These are phyloP conservation scores for Talaromyces pinophilus DNA, from an alignment of 2,329 filamentous ascomycete species.

Conservation along the genomic window DNA sequence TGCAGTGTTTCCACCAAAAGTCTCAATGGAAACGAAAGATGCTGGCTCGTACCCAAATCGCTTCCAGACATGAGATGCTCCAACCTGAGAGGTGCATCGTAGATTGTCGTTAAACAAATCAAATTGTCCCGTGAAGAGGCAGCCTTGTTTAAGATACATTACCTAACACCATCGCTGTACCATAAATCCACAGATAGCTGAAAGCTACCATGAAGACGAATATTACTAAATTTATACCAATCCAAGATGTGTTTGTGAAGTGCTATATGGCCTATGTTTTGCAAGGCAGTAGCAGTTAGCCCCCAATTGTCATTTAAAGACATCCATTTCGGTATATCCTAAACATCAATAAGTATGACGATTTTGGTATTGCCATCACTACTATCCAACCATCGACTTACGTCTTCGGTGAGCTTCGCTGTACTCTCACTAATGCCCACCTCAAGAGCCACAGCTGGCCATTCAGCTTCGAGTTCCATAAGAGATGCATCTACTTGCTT, in stretches of 20 bases:
- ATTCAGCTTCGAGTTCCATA: not conserved
- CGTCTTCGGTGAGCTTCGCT: not conserved
- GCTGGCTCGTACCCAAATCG: not conserved
- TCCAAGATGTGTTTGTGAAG: not conserved
- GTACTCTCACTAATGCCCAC: not conserved
- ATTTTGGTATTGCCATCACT: not conserved
- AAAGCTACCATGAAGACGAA: not conserved
- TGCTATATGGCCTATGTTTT: not conserved
- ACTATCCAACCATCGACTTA: not conserved
- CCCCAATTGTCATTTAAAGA: not conserved
- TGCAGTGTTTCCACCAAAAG: conserved; percentile 17
- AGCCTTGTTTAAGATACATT: not conserved
- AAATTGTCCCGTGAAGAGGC: not conserved
- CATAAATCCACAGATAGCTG: not conserved
- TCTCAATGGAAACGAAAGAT: conserved; percentile 19
- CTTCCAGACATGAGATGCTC: not conserved
- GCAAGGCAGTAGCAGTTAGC: not conserved
- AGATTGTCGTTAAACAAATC: not conserved
- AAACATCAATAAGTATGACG: not conserved
- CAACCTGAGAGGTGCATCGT: not conserved
- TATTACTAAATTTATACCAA: not conserved
- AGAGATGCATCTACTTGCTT: not conserved
- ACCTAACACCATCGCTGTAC: not conserved
- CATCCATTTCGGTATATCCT: not conserved
- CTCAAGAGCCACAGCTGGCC: conserved; percentile 1